phyloP scores from a whole-genome alignment of 306 rosid genomes.

The Boehmeria nivea region DNA sequence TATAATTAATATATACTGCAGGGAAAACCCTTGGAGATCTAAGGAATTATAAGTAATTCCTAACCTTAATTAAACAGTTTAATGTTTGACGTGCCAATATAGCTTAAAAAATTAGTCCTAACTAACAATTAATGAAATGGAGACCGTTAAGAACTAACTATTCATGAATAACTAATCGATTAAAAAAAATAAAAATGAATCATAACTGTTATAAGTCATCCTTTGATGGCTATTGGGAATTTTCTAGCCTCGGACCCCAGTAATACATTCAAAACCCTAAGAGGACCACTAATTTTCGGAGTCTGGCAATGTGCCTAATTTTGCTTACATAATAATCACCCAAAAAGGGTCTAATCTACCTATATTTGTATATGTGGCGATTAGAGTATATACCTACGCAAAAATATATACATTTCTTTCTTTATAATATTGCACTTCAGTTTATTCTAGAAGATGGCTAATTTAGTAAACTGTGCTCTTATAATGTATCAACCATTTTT shows the following conservation, averaged over 20 bases:
- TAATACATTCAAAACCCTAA: background rate
- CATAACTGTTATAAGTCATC: too few relatives aligned
- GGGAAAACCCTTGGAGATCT: too few relatives aligned
- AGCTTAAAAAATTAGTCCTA: background rate
- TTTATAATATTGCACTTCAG: too few relatives aligned
- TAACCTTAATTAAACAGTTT: too few relatives aligned
- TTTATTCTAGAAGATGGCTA: too few relatives aligned
- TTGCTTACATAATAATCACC: background rate
- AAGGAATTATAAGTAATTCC: too few relatives aligned
- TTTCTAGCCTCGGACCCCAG: background rate
- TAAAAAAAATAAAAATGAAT: background rate
- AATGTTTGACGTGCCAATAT: background rate
- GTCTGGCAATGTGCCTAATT: slow-evolving; percentile 7
- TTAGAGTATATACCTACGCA: background rate
- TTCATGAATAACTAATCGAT: background rate
- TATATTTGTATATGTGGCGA: background rate
- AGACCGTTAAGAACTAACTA: too few relatives aligned
- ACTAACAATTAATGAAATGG: too few relatives aligned
- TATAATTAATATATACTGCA: too few relatives aligned
- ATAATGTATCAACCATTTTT: background rate
- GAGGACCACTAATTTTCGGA: slow-evolving; percentile 3
- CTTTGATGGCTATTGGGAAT: too few relatives aligned
- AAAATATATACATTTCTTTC: too few relatives aligned
- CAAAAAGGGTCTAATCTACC: background rate
- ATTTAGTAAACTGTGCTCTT: background rate